Evolutionary conservation across 1,284 basidiomycete species (phyloP), one percentile per base, ranked within the genome.

Genomic region (Leccinum insolens): DNA sequence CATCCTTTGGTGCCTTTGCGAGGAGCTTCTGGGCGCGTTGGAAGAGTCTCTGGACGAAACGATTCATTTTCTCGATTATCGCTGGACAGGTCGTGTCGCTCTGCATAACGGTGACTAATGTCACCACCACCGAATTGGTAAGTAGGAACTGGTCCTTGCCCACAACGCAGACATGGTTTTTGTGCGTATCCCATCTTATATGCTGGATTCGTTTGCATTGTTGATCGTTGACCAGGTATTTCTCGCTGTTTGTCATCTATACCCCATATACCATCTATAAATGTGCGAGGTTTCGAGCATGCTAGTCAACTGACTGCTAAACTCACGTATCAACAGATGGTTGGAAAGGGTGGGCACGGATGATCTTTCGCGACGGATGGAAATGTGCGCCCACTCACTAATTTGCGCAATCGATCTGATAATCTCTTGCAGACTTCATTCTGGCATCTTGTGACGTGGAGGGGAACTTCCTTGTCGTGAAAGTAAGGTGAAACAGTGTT

Each of bases 221-320:
- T 15, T 20, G 11, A 31, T 60, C 17, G 59, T 34, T 72, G 14
- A 49, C n/a, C 28, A 94, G 93, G 72, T 95, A 95, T 80, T 90
- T 94, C 75, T 85, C 91, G 3, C 75, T 95, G 28, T 93, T 91
- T 78, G 65, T 84, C 25, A 80, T 89, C 65, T 95, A 95, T 76
- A 95, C 94, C 17, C 93, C 94, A 1, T 94, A 93, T 81, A 95
- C 93, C 34, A 92, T 95, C 61, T 95, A 94, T 76, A 82, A 86
- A 78, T 93, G 89, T 91, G 69, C 69, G 86, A 86, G 66, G 34
- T 65, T 67, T 7, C 25, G 62, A 52, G 55, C 6, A 52, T 59
- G 58, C 49, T 62, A 1, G 20, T 39, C 17, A 49, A 59, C 31
- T 39, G 65, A 31, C 58, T 55, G 28, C 63, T 25, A 14, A 65